phyloP scores from a whole-genome alignment of 176 grass and related monocot species.

The Hordeum vulgare region DNA sequence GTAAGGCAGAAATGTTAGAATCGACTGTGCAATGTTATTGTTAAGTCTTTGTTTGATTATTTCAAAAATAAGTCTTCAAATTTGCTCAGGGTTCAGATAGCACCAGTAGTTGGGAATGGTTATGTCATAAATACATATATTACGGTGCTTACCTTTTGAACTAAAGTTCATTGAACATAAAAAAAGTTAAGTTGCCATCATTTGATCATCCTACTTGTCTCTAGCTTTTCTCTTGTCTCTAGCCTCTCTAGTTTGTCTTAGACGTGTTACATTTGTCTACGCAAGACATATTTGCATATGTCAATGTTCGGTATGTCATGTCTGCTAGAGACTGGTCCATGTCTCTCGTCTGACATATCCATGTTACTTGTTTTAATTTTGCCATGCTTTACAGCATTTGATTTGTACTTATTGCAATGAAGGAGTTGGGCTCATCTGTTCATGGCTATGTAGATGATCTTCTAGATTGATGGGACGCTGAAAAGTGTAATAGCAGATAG shows the following conservation, averaged over 20 bases:
- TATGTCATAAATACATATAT: neutral
- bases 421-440: neutral
- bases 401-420: neutral
- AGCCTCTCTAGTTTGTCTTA: conserved; percentile 21
- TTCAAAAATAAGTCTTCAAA: neutral
- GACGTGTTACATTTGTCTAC: conserved; percentile 13
- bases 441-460: neutral
- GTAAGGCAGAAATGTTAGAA: neutral
- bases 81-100: neutral
- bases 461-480: conserved; percentile 19
- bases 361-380: conserved; percentile 10
- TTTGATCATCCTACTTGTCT: conserved; percentile 34
- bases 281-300: conserved; percentile 22
- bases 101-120: neutral
- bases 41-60: neutral
- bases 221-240: conserved; percentile 23
- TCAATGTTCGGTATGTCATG: conserved; percentile 28
- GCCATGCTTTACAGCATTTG: conserved; percentile 15
- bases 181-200: conserved; percentile 17
- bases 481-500: neutral
- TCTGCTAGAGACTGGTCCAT: conserved; percentile 34
- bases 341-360: conserved; percentile 22
- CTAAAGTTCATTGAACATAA: conserved; percentile 2
- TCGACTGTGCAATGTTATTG: neutral
- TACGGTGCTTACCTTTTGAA: neutral